Evolutionary conservation across 768 basidiomycete genomes (phyloP).

Genomic region (Tulasnella sp.): DNA sequence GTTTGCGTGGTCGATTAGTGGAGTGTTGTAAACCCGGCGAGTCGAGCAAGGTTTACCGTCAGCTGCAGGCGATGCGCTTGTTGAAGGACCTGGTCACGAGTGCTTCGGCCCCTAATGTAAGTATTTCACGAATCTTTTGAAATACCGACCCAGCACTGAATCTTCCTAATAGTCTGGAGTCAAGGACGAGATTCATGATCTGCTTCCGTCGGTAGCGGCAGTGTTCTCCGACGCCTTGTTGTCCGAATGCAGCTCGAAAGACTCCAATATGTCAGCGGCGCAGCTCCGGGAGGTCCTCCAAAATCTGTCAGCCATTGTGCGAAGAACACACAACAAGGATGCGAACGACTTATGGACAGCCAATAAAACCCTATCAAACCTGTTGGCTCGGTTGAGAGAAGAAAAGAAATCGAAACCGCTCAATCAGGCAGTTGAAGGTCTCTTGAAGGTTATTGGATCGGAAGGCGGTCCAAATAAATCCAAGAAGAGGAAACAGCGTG

Average conservation of each 20-base stretch:
- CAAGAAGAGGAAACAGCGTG: conserved; percentile 23
- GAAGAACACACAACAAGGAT: background rate
- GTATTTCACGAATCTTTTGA: background rate
- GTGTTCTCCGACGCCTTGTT: background rate
- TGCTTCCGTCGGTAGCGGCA: background rate
- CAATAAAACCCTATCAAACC: background rate
- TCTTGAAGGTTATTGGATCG: background rate
- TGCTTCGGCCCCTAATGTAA: background rate
- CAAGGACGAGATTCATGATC: background rate
- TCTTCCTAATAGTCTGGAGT: background rate
- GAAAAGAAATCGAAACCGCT: background rate
- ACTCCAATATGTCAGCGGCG: background rate
- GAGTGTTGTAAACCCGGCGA: conserved; percentile 35
- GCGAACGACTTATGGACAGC: background rate
- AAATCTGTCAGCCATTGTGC: background rate
- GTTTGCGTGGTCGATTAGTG: conserved; percentile 47
- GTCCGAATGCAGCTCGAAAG: background rate
- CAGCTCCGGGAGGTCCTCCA: conserved; percentile 3
- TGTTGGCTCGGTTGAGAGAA: background rate
- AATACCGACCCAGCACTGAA: background rate
- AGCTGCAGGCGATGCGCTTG: conserved; percentile 61
- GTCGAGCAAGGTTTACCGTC: conserved; percentile 67
- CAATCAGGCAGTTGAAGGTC: background rate
- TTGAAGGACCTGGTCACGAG: conserved; percentile 43
- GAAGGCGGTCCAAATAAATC: background rate